A percentile compares a stretch with the other conserved stretches of the same genome.
Evolutionary conservation across 2,329 filamentous ascomycete species (phyloP).

Genomic region (Elsinoe perseae): DNA sequence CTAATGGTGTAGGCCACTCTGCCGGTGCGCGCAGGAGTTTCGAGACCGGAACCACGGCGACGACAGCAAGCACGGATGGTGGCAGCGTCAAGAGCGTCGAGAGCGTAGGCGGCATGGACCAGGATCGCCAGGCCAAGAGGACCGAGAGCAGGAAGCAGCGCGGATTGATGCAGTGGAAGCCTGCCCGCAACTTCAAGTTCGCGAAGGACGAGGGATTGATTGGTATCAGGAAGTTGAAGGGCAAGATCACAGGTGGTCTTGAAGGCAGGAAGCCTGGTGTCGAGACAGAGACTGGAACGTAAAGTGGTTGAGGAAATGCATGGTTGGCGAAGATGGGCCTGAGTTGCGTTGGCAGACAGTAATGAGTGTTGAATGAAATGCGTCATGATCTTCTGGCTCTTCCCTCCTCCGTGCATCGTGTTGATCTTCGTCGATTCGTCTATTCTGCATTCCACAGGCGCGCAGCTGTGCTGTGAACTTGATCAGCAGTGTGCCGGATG

Average conservation of each 20-base stretch:
- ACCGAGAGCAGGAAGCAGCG: constrained; percentile 74
- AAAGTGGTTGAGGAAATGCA: background rate
- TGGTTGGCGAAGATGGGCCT: background rate
- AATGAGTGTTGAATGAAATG: background rate
- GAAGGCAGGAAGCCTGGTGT: constrained; percentile 79
- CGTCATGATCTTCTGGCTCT: background rate
- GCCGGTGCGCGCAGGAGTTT: constrained; percentile 29
- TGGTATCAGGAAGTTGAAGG: constrained; percentile 66
- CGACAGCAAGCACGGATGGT: constrained; percentile 21
- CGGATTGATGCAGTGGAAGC: constrained; percentile 92
- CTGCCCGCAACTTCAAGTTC: constrained; percentile 76
- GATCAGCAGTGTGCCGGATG: too few relatives aligned
- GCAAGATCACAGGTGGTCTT: constrained; percentile 62
- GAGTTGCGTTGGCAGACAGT: background rate
- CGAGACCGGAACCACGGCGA: constrained; percentile 29
- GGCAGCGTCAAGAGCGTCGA: constrained; percentile 15
- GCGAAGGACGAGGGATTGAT: constrained; percentile 81
- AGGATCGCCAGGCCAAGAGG: constrained; percentile 61
- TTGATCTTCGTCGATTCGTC: too few relatives aligned
- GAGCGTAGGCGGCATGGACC: constrained; percentile 43
- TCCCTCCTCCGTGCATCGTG: background rate
- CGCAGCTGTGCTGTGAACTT: too few relatives aligned
- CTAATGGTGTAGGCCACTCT: constrained; percentile 32
- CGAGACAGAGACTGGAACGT: constrained; percentile 52
- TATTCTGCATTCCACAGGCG: too few relatives aligned